Evolutionary conservation across 169 alveolate species (phyloP).

Genomic region (Plasmodium chabaudi): DNA sequence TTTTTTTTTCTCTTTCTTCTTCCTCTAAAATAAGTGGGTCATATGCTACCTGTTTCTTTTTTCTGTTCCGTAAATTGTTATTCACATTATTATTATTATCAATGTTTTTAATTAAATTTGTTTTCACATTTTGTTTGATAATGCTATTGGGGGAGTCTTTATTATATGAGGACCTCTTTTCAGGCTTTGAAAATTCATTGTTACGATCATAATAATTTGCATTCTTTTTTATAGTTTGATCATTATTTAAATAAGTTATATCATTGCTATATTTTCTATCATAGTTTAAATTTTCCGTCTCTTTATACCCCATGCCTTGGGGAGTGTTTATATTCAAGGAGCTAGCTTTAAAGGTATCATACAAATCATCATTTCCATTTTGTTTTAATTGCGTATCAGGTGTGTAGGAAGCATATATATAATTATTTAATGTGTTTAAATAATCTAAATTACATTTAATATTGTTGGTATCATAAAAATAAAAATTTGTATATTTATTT

Average conservation of each 20-base stretch:
- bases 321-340: too few species aligned
- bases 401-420: conserved; percentile 15
- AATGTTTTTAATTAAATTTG: background rate
- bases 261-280: background rate
- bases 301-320: background rate
- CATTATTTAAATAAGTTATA: background rate
- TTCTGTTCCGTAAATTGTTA: background rate
- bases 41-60: conserved; percentile 9
- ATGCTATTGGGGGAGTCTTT: background rate
- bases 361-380: background rate
- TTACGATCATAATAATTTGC: background rate
- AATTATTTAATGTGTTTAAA: conserved; percentile 31
- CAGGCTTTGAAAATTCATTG: background rate
- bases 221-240: background rate
- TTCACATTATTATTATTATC: background rate
- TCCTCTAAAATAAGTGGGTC: conserved; percentile 18
- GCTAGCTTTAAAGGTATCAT: background rate
- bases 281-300: background rate
- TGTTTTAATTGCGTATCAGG: conserved; percentile 2
- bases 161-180: background rate
- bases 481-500: conserved; percentile 44
- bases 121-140: background rate
- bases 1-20: conserved; percentile 34
- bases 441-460: conserved; percentile 25
- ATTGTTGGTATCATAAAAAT: conserved; percentile 53